Evolutionary conservation across 208 protist genomes (phyloP), one percentile per base, ranked within the genome.

Genomic region (Endotrypanum monterogeii): DNA sequence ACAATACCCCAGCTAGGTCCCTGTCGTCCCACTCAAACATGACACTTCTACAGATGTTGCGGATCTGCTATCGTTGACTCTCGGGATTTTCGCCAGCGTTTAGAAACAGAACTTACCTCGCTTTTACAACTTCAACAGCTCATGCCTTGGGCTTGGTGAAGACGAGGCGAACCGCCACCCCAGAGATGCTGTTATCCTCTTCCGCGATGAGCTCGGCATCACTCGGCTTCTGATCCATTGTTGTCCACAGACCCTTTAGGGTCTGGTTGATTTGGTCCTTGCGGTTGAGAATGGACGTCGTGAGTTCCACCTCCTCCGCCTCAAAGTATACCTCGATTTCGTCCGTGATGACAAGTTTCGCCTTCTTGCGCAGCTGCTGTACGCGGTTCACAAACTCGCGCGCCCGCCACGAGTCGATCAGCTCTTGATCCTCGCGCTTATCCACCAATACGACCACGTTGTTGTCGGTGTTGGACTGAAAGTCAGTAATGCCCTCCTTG

Each of bases 281-380:
- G 55, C 73, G 85, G 55, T 89, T 83, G 25, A 88, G 41, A 65
- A 96, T 87, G n/a, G 90, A 95, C 25, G 66, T 79, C 62, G 79
- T 83, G n/a, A 96, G 82, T 30, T 94, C 92, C 4, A 84, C 82
- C 28, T 96, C 91, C 62, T 94, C 90, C 41, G 80, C 72, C 60
- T 87, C 77, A 67, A 90, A 97, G 88, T 92, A 96, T 14, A 98
- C 82, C 32, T 89, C 75, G 7, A 97, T 76, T 30, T 75, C 28
- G 74, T 98, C 92, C 6, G 88, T 89, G 18, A 95, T 73, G 57
- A 73, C 25, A 30, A 99, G 86, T 44, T 86, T 85, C 4, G 94
- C 96, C 90, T 98, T 95, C 87, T 99, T 99, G 79, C 98, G 94
- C 41, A 99, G 83, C 87, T 98, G 93, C 90, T 99, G 98, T 16